Evolutionary conservation across 2,329 filamentous ascomycete genomes (phyloP), one percentile per base, ranked within the genome.

Genomic region (Diaporthe amygdali): DNA sequence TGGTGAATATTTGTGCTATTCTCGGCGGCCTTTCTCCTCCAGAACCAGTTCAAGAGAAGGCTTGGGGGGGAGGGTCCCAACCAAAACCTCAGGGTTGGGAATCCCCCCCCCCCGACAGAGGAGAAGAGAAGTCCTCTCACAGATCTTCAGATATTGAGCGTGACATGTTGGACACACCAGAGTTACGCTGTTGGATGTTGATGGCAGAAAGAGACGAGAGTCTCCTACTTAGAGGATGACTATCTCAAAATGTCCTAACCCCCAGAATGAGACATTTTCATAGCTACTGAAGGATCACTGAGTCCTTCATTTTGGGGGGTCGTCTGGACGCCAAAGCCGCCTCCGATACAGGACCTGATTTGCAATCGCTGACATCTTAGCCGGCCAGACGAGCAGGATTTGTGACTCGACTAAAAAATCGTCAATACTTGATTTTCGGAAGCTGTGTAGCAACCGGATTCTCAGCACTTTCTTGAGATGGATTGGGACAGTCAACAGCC

Each of bases 331-430:
- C 44, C 30, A 64, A 37, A 63, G 20, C 14, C 44, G 30, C n/a
- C 59, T 64, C 59, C 59, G 59, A 64, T 64, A 64, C 59, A 64
- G 59, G 59, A 64, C 59, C 44, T 37, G n/a, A 25, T 44, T 14
- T 8, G 30, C 25, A 44, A 64, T 37, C 17, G 59, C 44, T 49
- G 30, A 25, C 59, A 37, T 25, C 12, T 44, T 64, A 49, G 59
- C 30, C 59, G 59, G 59, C 59, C 59, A 64, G 59, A 37, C 15
- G 44, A 37, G 59, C 12, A 49, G 59, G 14, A 37, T 64, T 15
- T 27, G 59, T 49, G 30, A 25, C 59, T 27, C 59, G 22, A 37
- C 41, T 27, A 2, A 37, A 44, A 37, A 63, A 49, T 17, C 0
- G 49, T 12, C 20, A 27, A 49, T 20, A 15, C 17, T n/a, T 64